Conservation (phyloP, 495 filamentous ascomycete species). For the Penicillium desertorum region DNA sequence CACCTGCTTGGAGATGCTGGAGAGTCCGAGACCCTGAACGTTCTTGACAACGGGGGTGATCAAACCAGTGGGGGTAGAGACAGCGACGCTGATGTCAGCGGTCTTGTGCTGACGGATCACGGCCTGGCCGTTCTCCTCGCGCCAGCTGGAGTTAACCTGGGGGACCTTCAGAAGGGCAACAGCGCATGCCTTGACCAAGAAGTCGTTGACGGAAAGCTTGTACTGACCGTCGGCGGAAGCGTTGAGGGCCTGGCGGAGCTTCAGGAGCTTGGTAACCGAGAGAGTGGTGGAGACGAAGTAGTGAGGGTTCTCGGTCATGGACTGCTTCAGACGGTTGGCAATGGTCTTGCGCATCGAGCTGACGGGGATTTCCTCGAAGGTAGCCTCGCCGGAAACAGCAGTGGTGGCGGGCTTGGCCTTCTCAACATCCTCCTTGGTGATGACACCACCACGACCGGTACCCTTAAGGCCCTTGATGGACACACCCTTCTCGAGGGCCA, state of each 20-base stretch:
- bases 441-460: slow-evolving; percentile 78
- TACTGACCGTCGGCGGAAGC: slow-evolving; percentile 83
- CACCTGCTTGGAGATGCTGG: slow-evolving; percentile 81
- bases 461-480: slow-evolving; percentile 79
- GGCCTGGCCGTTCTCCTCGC: slow-evolving; percentile 66
- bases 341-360: slow-evolving; percentile 98
- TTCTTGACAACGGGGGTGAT: slow-evolving; percentile 97
- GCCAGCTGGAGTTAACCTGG: slow-evolving; percentile 93
- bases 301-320: slow-evolving; percentile 89
- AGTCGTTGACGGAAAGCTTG: slow-evolving; percentile 99
- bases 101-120: slow-evolving; percentile 89
- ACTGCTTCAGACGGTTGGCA: slow-evolving; percentile 84
- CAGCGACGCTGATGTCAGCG: slow-evolving; percentile 90
- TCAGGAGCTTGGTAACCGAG: slow-evolving; percentile 90
- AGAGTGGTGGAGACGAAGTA: slow-evolving; percentile 90
- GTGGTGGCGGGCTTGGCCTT: slow-evolving; percentile 63
- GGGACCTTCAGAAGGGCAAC: slow-evolving; percentile 90
- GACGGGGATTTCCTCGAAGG: slow-evolving; percentile 81
- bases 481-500: slow-evolving; percentile 85
- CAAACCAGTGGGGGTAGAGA: slow-evolving; percentile 88
- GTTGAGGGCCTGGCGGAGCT: slow-evolving; percentile 94
- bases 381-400: slow-evolving; percentile 56
- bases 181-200: slow-evolving; percentile 94
- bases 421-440: slow-evolving; percentile 91
- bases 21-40: slow-evolving; percentile 78